phyloP scores from a whole-genome alignment of 2,329 filamentous ascomycete genomes.

The Diplodia scrobiculata region DNA sequence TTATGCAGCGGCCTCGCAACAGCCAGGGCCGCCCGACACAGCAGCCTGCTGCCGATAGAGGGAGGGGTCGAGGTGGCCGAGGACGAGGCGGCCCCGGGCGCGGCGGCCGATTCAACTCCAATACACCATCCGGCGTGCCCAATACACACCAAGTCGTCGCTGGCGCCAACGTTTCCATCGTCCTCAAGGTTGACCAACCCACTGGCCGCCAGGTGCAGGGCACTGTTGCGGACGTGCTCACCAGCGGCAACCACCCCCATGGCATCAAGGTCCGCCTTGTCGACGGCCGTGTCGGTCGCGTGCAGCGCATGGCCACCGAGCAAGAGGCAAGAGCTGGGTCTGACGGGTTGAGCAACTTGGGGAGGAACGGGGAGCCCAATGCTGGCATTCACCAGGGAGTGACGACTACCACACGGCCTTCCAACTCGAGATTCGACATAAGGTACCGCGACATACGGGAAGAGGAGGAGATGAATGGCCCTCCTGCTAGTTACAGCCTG shows the following conservation, averaged over 20 bases:
- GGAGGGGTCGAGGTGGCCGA: constrained; percentile 22
- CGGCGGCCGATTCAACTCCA: constrained; percentile 2
- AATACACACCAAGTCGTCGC: constrained; percentile 54
- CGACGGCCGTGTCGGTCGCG: constrained; percentile 72
- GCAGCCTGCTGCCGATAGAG: constrained; percentile 11
- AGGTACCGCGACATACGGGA: constrained; percentile 28
- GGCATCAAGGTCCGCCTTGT: constrained; percentile 76
- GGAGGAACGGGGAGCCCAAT: constrained; percentile 36
- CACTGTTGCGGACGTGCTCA: constrained; percentile 67
- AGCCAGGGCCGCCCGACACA: constrained; percentile 17
- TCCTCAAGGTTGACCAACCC: constrained; percentile 74
- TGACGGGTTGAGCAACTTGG: constrained; percentile 33
- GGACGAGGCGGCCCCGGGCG: constrained; percentile 9
- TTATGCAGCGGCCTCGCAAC: constrained; percentile 26
- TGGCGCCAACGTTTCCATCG: constrained; percentile 68
- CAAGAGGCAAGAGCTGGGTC: constrained; percentile 36
- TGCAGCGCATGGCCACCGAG: constrained; percentile 61
- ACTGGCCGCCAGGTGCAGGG: constrained; percentile 72
- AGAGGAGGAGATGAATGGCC: constrained; percentile 21
- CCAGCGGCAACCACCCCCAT: constrained; percentile 71
- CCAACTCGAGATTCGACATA: constrained; percentile 23
- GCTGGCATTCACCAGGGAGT: not conserved
- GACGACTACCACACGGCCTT: not conserved
- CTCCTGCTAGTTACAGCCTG: constrained; percentile 24
- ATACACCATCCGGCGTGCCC: constrained; percentile 34